Percentiles rank a stretch among this genome's conserved stretches.
phyloP scores from a whole-genome alignment of 2,329 filamentous ascomycete genomes.

The Penicillium decumbens region DNA sequence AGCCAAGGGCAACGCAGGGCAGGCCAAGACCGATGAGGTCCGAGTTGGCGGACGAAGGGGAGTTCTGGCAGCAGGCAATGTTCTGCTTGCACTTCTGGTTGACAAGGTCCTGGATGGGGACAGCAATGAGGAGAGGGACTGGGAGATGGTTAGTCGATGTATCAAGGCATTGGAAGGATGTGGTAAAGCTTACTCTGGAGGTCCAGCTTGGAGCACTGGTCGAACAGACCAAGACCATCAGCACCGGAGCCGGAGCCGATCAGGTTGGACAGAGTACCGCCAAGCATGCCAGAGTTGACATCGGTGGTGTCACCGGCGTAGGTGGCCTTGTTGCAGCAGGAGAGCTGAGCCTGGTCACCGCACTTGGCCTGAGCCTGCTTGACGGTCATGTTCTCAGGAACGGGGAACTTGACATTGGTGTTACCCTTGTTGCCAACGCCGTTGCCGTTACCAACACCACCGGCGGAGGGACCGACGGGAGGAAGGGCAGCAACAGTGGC shows the following conservation, averaged over 20 bases:
- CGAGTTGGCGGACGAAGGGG: slow-evolving; percentile 28
- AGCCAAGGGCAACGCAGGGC: slow-evolving; percentile 39
- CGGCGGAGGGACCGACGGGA: slow-evolving; percentile 15
- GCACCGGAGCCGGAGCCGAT: slow-evolving; percentile 33
- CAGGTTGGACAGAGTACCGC: slow-evolving; percentile 33
- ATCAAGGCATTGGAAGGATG: fast-evolving
- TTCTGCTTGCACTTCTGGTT: slow-evolving; percentile 41
- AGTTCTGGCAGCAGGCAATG: slow-evolving; percentile 40
- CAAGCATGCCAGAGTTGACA: slow-evolving; percentile 31
- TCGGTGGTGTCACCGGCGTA: slow-evolving; percentile 35
- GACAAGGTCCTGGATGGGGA: slow-evolving; percentile 31
- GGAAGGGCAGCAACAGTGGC: slow-evolving; percentile 32
- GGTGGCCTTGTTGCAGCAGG: slow-evolving; percentile 40
- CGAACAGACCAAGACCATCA: slow-evolving; percentile 37
- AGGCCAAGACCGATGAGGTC: slow-evolving; percentile 35
- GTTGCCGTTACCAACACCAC: slow-evolving; percentile 23
- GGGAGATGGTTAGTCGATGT: not conserved
- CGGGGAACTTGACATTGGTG: slow-evolving; percentile 33
- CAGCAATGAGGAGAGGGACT: slow-evolving; percentile 26
- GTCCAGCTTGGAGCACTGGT: slow-evolving; percentile 41
- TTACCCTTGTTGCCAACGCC: slow-evolving; percentile 32
- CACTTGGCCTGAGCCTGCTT: slow-evolving; percentile 39
- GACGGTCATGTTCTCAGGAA: slow-evolving; percentile 31
- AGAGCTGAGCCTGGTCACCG: slow-evolving; percentile 37
- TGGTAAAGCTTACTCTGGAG: slow-evolving; percentile 24